These are phyloP conservation scores for Beauveria medogensis DNA, from an alignment of 2,329 filamentous ascomycete species.

Conservation along the genomic window DNA sequence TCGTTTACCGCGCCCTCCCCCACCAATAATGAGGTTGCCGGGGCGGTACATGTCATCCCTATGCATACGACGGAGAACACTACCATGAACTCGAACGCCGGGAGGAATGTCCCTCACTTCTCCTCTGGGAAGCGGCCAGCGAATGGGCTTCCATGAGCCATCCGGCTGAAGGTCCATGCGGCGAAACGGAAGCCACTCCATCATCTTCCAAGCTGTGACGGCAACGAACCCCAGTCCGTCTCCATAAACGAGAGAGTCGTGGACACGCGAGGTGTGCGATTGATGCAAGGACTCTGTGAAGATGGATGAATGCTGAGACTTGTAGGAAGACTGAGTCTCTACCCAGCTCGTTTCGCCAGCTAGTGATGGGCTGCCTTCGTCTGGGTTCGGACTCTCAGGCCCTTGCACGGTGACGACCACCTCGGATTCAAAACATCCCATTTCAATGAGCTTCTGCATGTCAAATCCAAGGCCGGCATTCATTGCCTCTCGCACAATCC, in stretches of 20 bases:
- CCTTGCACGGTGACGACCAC: background rate
- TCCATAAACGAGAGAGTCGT: constrained; percentile 62
- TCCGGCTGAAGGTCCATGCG: constrained; percentile 69
- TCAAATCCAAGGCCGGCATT: constrained; percentile 65
- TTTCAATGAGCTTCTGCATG: constrained; percentile 54
- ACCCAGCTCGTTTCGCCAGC: too few species aligned
- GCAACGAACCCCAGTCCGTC: constrained; percentile 47
- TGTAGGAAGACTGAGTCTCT: background rate
- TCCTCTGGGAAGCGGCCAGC: constrained; percentile 70
- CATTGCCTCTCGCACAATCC: constrained; percentile 57
- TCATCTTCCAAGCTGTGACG: constrained; percentile 63
- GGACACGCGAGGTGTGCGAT: constrained; percentile 49
- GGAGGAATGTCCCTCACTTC: constrained; percentile 70
- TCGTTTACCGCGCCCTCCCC: constrained; percentile 62
- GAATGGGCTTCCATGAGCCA: constrained; percentile 70
- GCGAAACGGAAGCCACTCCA: constrained; percentile 76
- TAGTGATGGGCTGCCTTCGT: background rate
- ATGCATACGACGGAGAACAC: constrained; percentile 65
- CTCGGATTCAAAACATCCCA: constrained; percentile 47
- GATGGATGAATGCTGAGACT: constrained; percentile 38
- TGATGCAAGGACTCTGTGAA: constrained; percentile 17
- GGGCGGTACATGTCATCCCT: constrained; percentile 58
- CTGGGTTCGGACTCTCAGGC: background rate
- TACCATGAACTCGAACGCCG: constrained; percentile 62
- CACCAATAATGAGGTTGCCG: constrained; percentile 72